Conservation (phyloP, 108 stramenopile species). For the Fragilaria radians region DNA sequence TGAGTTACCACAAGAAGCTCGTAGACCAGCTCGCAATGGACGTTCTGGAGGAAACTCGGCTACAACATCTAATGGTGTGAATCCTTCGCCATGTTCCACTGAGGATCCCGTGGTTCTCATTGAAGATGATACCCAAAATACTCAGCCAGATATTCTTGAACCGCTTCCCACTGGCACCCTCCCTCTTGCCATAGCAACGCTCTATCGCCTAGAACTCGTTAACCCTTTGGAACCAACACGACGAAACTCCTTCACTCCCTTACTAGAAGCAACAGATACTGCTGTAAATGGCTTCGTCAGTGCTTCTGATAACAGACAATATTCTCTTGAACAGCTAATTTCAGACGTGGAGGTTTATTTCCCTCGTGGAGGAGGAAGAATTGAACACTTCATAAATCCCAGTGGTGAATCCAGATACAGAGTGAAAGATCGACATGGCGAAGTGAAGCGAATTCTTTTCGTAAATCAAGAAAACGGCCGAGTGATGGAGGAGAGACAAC, state of each 20-base stretch:
- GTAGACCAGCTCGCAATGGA: constrained; percentile 20
- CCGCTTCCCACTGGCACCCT: constrained; percentile 21
- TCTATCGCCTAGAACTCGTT: constrained; percentile 48
- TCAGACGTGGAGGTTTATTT: constrained; percentile 46
- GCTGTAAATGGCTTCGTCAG: constrained; percentile 1
- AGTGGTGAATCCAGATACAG: constrained; percentile 27
- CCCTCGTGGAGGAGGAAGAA: constrained; percentile 56
- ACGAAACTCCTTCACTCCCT: neutral
- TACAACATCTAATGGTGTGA: neutral
- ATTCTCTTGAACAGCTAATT: constrained; percentile 33
- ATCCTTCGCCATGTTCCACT: constrained; percentile 1
- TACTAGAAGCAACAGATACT: neutral
- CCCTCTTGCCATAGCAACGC: constrained; percentile 61
- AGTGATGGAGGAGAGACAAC: constrained; percentile 13
- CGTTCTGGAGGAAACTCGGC: neutral
- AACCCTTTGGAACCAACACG: neutral
- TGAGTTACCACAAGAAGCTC: constrained; percentile 40
- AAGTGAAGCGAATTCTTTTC: constrained; percentile 44
- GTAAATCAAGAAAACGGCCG: constrained; percentile 39
- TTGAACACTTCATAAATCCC: constrained; percentile 20
- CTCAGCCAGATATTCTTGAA: neutral
- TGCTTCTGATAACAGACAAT: neutral
- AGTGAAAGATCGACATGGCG: constrained; percentile 47
- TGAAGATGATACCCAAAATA: neutral
- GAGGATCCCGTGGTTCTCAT: neutral